A percentile compares a stretch with the other conserved stretches of the same genome.
Conservation (phyloP, 1,284 basidiomycete genomes). For the Moniliella sp. region DNA sequence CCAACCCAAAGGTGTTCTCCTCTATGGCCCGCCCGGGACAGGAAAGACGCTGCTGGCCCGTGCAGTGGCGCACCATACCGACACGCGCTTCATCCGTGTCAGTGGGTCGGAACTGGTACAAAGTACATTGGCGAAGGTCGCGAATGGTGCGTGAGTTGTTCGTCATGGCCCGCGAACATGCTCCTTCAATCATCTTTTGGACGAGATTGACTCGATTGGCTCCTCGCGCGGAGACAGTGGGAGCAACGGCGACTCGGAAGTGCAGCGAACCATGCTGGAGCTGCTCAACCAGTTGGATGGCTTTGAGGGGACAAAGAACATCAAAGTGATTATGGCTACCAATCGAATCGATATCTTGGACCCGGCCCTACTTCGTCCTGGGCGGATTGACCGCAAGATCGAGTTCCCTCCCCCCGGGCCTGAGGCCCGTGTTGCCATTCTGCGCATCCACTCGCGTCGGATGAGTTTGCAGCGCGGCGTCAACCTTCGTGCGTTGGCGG, state of each 20-base stretch:
- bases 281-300: conserved; percentile 88
- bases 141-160: conserved; percentile 63
- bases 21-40: conserved; percentile 32
- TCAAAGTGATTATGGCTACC: conserved; percentile 96
- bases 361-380: conserved; percentile 74
- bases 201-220: not conserved
- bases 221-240: conserved; percentile 51
- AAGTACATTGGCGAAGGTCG: conserved; percentile 97
- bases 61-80: conserved; percentile 56
- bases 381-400: conserved; percentile 93
- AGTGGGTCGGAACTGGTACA: conserved; percentile 86
- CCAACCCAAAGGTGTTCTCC: conserved; percentile 52
- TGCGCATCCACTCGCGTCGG: conserved; percentile 90
- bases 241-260: conserved; percentile 64
- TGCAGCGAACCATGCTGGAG: conserved; percentile 94
- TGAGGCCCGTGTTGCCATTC: conserved; percentile 82
- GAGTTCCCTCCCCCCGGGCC: conserved; percentile 74
- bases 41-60: conserved; percentile 31
- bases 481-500: conserved; percentile 74
- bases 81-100: conserved; percentile 92
- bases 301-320: conserved; percentile 91
- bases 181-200: conserved; percentile 87
- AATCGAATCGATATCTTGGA: conserved; percentile 96
- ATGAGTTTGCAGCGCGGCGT: conserved; percentile 96
- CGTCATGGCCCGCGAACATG: conserved; percentile 94